Conservation (phyloP, 2,329 filamentous ascomycete species). For the Ceratocystis huliohia region DNA sequence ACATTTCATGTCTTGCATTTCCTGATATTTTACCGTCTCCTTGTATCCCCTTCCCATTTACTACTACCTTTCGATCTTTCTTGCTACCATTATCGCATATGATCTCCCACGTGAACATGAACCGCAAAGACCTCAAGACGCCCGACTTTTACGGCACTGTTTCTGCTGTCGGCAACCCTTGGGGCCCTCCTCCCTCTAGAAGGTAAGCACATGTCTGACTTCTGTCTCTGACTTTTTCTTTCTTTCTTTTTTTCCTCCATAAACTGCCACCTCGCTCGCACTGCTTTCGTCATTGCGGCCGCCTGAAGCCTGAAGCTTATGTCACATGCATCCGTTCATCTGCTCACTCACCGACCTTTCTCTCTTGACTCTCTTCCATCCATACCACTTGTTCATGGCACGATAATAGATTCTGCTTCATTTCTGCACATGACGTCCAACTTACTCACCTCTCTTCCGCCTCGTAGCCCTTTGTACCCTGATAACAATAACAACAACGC, state of each 20-base stretch:
- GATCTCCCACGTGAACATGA: constrained; percentile 18
- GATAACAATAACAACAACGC: constrained; percentile 9
- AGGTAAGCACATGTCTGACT: constrained; percentile 16
- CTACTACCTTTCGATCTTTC: constrained; percentile 5
- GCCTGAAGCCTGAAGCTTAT: background rate
- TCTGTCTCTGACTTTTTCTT: background rate
- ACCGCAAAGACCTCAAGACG: constrained; percentile 21
- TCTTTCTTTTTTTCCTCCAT: background rate
- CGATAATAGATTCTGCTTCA: background rate
- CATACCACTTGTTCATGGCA: background rate
- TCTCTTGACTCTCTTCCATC: background rate
- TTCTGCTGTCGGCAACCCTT: constrained; percentile 18
- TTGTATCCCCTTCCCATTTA: background rate
- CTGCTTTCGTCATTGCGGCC: background rate
- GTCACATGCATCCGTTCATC: constrained; percentile 1
- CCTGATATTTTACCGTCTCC: constrained; percentile 1
- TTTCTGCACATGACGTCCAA: background rate
- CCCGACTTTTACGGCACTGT: constrained; percentile 20
- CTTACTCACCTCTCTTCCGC: constrained; percentile 5
- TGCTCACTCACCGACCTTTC: background rate
- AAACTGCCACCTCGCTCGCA: background rate
- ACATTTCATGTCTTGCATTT: constrained; percentile 2
- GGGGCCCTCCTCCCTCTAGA: constrained; percentile 18
- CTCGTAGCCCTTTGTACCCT: constrained; percentile 12
- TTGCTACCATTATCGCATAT: constrained; percentile 1